A percentile compares a stretch with the other conserved stretches of the same genome.
Conservation (phyloP, 768 basidiomycete species). For the Phallus indusiatus region DNA sequence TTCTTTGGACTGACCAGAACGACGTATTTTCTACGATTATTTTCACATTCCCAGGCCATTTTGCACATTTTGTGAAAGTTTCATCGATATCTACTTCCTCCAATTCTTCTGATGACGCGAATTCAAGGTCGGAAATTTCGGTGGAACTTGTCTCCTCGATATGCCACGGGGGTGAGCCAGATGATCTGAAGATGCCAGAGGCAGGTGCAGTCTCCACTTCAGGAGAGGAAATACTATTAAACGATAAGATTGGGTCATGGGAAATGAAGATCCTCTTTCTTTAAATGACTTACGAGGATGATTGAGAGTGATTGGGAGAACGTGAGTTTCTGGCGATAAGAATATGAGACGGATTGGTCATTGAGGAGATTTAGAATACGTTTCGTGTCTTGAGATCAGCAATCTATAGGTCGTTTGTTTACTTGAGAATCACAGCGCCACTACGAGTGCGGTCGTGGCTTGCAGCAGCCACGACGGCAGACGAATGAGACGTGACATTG, state of each 20-base stretch:
- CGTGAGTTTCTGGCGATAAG: conserved; percentile 83
- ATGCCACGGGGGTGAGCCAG: conserved; percentile 73
- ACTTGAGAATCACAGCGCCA: background rate
- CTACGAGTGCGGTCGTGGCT: background rate
- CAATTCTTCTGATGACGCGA: conserved; percentile 51
- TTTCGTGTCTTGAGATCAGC: background rate
- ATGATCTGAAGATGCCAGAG: conserved; percentile 72
- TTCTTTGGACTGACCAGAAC: conserved; percentile 61
- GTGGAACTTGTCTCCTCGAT: conserved; percentile 61
- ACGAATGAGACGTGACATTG: background rate
- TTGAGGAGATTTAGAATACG: conserved; percentile 14
- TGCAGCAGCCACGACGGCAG: background rate
- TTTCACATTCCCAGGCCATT: conserved; percentile 81
- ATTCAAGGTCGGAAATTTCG: conserved; percentile 45
- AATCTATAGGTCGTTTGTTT: background rate
- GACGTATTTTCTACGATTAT: conserved; percentile 83
- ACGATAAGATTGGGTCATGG: conserved; percentile 75
- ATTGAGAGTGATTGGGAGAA: conserved; percentile 44
- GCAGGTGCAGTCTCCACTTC: conserved; percentile 73
- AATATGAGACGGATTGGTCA: conserved; percentile 77
- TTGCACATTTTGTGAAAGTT: conserved; percentile 58
- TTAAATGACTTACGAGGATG: background rate
- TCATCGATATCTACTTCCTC: conserved; percentile 59
- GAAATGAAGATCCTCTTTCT: background rate
- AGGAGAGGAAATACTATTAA: conserved; percentile 25